Evolutionary conservation across 768 basidiomycete species (phyloP), one percentile per base, ranked within the genome.

Genomic region (Lactarius sanguifluus): DNA sequence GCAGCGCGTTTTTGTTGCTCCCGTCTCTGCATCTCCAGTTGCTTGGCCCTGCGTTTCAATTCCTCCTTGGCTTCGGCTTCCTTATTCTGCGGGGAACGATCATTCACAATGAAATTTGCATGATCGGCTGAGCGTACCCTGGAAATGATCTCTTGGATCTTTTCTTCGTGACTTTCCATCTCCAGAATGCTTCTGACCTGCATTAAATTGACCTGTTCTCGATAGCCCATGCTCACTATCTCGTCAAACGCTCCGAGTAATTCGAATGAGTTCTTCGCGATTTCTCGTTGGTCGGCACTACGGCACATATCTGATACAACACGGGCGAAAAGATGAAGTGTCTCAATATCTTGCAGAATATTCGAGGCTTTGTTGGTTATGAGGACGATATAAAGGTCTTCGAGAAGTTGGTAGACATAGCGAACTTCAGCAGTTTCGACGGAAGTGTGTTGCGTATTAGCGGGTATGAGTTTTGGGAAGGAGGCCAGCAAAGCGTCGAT

Each of bases 341-440:
- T 99, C 65, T 97, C 92, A 70, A 98, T 96, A 76, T 98, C 97
- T 80, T 97, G 97, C 45, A 99, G 81, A 73, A 98, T 98, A 74
- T 99, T 99, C n/a, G 92, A 94, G 9, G 94, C 92, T 77, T 97
- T 98, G 80, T 98, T 98, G 62, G 96, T 98, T 78, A 98, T 96
- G 70, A 98, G 84, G 71, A 98, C 83, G 67, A 98, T 96, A 78
- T 98, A 98, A 30, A 98, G 86, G 76, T 98, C 94, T 77, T 97
- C 95, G 56, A 98, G 85, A 0, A 95, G 94, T 73, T 97, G 95
- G 77, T 96, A 98, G 68, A 98, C 95, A 75, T 94, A 98, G 72
- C 95, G 91, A 59, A 96, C 95, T 77, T 99, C 94, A 45, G 91
- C 78, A 0, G 94, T 97, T 81, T 93, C 96, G 72, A 96, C 91